A percentile compares a stretch with the other conserved stretches of the same genome.
These are phyloP conservation scores for Verticillium klebahnii DNA, from an alignment of 2,329 filamentous ascomycete genomes.

Conservation along the genomic window DNA sequence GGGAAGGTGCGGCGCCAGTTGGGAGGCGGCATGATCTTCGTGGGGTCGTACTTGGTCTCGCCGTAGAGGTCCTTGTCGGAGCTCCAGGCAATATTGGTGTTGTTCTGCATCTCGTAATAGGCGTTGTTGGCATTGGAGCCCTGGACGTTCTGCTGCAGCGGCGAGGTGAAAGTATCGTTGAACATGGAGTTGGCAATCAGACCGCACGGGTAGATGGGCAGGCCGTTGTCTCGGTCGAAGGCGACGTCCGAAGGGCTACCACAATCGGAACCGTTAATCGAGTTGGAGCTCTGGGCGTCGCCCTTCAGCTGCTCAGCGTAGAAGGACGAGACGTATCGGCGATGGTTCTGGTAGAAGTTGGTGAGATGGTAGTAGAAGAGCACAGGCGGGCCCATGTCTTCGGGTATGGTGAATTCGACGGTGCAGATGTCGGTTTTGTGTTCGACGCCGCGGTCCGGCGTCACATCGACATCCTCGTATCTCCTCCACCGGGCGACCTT, in stretches of 20 bases:
- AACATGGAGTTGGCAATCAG: conserved; percentile 96
- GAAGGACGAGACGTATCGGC: conserved; percentile 89
- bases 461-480: conserved; percentile 33
- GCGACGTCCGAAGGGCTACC: conserved; percentile 56
- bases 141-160: conserved; percentile 53
- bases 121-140: conserved; percentile 26
- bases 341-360: conserved; percentile 99
- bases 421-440: conserved; percentile 55
- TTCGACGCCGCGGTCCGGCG: conserved; percentile 28
- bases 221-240: conserved; percentile 42
- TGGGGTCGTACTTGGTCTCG: conserved; percentile 57
- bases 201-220: conserved; percentile 89
- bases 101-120: conserved; percentile 72
- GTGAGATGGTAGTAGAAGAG: conserved; percentile 93
- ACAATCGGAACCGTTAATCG: conserved; percentile 67
- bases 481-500: conserved; percentile 35
- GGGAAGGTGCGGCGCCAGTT: conserved; percentile 77
- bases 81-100: conserved; percentile 75
- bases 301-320: conserved; percentile 78
- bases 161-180: conserved; percentile 80
- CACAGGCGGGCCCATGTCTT: conserved; percentile 75
- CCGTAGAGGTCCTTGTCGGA: conserved; percentile 80
- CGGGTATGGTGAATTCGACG: conserved; percentile 73
- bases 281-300: conserved; percentile 50
- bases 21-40: conserved; percentile 72